Evolutionary conservation across 2,329 filamentous ascomycete genomes (phyloP), one percentile per base, ranked within the genome.

Genomic region (Diplocarpon mali): DNA sequence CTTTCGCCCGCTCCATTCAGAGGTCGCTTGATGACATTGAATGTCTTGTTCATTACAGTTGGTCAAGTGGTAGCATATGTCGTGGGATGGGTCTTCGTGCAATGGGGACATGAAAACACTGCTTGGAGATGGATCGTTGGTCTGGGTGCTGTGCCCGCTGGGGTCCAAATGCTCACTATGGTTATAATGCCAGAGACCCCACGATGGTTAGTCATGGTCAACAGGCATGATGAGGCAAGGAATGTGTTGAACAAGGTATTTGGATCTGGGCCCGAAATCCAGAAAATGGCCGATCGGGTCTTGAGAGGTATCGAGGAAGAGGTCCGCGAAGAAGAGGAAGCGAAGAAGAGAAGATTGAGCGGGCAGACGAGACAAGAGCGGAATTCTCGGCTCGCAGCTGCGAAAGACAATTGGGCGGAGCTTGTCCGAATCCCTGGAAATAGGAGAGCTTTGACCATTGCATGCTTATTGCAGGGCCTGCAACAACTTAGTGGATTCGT

Each of bases 51-150:
- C 54, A 82, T 95, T 45, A 95, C 89, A 0, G 69, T 85, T 10
- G 90, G 90, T 0, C 89, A 95, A 65, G 85, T 95, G 2, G 75
- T 93, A 15, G 89, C 90, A 2, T 95, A 95, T 63, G 61, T 93
- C 1, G 67, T 88, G 6, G 90, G 90, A 1, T 95, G 85, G 83
- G 63, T 71, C 0, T 81, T 94, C 38, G 73, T 78, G 5, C 71
- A 74, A 45, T 68, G 69, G 46, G 74, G 69, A 0, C 62, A 66
- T 46, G 55, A 61, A 16, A 60, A 58, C 30, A 74, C 72, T 11
- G 86, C 83, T 1, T 96, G 90, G 89, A 72, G 87, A 40, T 93
- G 85, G 80, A 89, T 95, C 76, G 88, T 95, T 0, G 89, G 89
- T 0, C 64, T 95, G 0, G 90, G 89, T 0, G 84, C 84, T 8